Base-by-base conservation (phyloP, 305 asterid genomes). In the Ruellia speciosa region DNA sequence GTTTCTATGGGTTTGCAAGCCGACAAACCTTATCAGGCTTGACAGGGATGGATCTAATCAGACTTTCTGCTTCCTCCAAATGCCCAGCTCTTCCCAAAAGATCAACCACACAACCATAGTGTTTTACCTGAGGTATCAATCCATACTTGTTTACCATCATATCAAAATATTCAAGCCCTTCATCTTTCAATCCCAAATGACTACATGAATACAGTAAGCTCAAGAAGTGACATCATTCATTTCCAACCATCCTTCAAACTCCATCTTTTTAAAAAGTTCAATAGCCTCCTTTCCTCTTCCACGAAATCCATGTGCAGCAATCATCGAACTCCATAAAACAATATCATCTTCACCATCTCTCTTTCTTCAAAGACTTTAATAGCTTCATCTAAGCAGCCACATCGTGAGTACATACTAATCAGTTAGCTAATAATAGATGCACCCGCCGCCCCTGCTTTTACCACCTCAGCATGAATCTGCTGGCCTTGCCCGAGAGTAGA, bases 201-300 rank as follows among this genome's bases (percentile, higher is more conserved):
- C 98, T 86, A 49, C 98, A 92, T n/a, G 95, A 75, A 67, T 86
- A 88, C 24, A 92, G 88, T 63, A 92, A 72, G 67, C 86, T 82
- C 74, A 92, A 79, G 82, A 92, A 66, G 94, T 82, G 59, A 92
- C 80, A 41, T 86, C 75, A 55, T 76, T 84, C 12, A 87, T 76
- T 71, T 81, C 74, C 49, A 84, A 24, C 9, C 31, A 4, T 24
- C 88, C 85, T 65, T 73, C 77, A 16, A 63, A 65, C 70, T 82
- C 94, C 90, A 92, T 84, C 63, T 54, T 58, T 14, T 79, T 52
- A 59, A 88, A 92, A 14, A 86, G 59, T 54, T 73, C 76, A 53
- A 84, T 65, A 0, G 96, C 90, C 52, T 85, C 83, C 19, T 78
- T 65, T 77, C 95, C 98, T 71, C 56, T 82, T 6, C 96, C 98